These are phyloP conservation scores for Trypanosoma vivax DNA, from an alignment of 208 protist species.

Conservation along the genomic window DNA sequence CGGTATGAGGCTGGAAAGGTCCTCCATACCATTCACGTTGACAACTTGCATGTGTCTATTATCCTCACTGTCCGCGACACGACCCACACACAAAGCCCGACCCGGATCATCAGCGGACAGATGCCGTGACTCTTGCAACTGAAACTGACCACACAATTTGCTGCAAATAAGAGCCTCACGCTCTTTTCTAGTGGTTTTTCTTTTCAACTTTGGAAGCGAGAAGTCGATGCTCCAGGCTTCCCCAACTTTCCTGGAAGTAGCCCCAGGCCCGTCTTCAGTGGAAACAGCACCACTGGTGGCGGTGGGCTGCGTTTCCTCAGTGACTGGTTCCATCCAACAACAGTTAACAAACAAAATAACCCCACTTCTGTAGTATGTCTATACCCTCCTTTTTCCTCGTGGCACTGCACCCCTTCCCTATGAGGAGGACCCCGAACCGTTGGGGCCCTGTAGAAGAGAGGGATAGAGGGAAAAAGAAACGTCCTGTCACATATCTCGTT, in stretches of 20 bases:
- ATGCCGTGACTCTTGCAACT: constrained; percentile 1
- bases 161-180: constrained; percentile 39
- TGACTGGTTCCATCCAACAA: too few species aligned
- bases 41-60: constrained; percentile 25
- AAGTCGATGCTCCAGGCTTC: constrained; percentile 78
- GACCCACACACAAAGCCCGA: background rate
- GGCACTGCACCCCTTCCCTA: too few species aligned
- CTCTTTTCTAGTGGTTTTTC: constrained; percentile 68
- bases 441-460: too few species aligned
- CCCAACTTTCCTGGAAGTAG: constrained; percentile 1
- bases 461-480: too few species aligned
- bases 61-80: background rate
- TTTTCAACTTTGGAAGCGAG: constrained; percentile 23
- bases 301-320: too few species aligned
- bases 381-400: too few species aligned
- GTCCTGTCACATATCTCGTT: too few species aligned
- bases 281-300: background rate
- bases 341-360: background rate
- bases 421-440: too few species aligned
- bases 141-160: constrained; percentile 17
- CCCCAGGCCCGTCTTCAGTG: background rate
- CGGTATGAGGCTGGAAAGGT: constrained; percentile 56
- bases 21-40: constrained; percentile 35
- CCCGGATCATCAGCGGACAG: background rate
- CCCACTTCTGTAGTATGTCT: too few species aligned